A percentile compares a stretch with the other conserved stretches of the same genome.
These are phyloP conservation scores for Castanopsis chinensis DNA, from an alignment of 306 rosid species.

Conservation along the genomic window DNA sequence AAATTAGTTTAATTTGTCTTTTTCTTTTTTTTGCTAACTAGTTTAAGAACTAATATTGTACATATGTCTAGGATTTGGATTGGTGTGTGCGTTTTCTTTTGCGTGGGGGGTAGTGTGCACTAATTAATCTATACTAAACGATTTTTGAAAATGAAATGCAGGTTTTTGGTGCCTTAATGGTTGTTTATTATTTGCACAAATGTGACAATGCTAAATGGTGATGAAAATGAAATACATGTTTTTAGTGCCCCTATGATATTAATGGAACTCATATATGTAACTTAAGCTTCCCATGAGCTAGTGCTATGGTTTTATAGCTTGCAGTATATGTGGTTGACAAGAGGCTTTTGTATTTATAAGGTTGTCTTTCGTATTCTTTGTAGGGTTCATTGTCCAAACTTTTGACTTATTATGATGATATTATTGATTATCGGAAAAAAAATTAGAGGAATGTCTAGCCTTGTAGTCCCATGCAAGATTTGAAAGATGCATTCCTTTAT, in stretches of 20 bases:
- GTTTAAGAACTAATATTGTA: no score
- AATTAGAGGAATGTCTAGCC: not conserved
- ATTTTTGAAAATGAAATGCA: no score
- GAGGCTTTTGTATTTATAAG: not conserved
- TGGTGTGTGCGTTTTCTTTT: no score
- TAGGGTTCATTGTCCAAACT: not conserved
- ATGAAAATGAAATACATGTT: not conserved
- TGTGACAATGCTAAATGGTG: not conserved
- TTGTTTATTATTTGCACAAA: not conserved
- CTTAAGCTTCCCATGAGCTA: not conserved
- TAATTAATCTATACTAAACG: no score
- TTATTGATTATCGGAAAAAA: not conserved
- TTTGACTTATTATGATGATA: not conserved
- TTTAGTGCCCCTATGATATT: not conserved
- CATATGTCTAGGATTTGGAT: no score
- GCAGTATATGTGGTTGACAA: not conserved
- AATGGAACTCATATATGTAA: not conserved
- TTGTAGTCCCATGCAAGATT: not conserved
- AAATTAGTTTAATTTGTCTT: no score
- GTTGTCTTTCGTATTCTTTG: not conserved
- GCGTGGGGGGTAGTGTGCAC: no score
- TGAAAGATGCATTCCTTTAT: not conserved
- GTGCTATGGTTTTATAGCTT: not conserved
- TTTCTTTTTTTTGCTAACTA: no score
- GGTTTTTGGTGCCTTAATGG: no score